Conservation (phyloP, 495 filamentous ascomycete species). For the Neurospora terricola region DNA sequence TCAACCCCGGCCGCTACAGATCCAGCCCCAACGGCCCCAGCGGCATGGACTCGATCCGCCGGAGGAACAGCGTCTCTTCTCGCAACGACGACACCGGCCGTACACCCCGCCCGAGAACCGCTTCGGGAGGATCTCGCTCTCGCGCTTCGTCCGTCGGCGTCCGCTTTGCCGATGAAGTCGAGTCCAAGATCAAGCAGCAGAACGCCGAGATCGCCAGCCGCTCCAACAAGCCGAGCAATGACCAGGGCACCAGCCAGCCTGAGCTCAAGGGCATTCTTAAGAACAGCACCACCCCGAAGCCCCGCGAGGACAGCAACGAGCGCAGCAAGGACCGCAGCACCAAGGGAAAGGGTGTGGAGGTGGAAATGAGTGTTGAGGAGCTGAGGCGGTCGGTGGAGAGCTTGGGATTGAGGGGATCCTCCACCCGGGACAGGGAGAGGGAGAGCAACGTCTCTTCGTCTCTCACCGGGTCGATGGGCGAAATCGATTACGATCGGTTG, state of each 20-base stretch:
- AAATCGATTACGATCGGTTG: constrained; percentile 3
- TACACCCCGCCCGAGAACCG: constrained; percentile 11
- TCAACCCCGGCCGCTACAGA: neutral
- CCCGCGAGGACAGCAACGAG: neutral
- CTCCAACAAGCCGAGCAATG: constrained; percentile 15
- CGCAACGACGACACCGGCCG: neutral
- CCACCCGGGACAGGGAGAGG: constrained; percentile 3
- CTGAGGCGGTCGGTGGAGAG: constrained; percentile 17
- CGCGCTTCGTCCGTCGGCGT: constrained; percentile 2
- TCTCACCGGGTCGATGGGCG: neutral
- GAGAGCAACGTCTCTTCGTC: neutral
- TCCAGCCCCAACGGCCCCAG: neutral
- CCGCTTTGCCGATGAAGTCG: constrained; percentile 24
- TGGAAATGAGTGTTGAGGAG: constrained; percentile 10
- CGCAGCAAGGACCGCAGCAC: neutral
- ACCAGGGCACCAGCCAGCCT: neutral
- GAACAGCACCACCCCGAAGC: no score
- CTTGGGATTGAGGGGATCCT: constrained; percentile 11
- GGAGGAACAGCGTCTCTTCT: neutral
- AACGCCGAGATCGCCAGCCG: constrained; percentile 29
- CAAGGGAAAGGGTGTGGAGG: constrained; percentile 4
- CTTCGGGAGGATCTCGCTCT: constrained; percentile 2
- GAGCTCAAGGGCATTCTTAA: constrained; percentile 25
- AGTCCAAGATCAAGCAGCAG: constrained; percentile 14
- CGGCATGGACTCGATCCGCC: neutral